Conservation (phyloP, 768 basidiomycete species). For the Boletus vinaceobasis region DNA sequence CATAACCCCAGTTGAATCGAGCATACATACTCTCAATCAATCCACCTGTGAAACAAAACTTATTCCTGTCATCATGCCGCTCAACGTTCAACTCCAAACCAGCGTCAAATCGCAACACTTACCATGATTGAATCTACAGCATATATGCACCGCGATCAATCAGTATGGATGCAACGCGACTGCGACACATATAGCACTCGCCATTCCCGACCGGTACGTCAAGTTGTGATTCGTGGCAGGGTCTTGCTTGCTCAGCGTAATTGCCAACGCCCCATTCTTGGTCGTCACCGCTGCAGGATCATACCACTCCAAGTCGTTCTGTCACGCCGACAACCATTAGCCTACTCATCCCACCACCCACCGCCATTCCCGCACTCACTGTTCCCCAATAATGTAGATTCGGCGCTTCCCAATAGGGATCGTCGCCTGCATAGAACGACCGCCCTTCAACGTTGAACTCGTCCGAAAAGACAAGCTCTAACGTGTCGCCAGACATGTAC, state of each 20-base stretch:
- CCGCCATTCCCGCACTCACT: conserved; percentile 31
- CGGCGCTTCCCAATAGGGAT: conserved; percentile 55
- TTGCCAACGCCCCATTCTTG: conserved; percentile 44
- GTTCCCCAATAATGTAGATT: conserved; percentile 68
- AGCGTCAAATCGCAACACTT: neutral
- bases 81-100: conserved; percentile 8
- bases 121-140: conserved; percentile 31
- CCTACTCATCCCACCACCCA: too few relatives aligned
- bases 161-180: conserved; percentile 17
- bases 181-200: conserved; percentile 5
- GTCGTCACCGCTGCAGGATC: conserved; percentile 54
- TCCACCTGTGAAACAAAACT: conserved; percentile 82
- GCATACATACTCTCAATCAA: conserved; percentile 46
- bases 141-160: conserved; percentile 17
- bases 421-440: conserved; percentile 66
- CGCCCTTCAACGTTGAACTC: conserved; percentile 77
- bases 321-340: conserved; percentile 8
- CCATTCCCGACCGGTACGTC: conserved; percentile 43
- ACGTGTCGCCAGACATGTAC: conserved; percentile 36
- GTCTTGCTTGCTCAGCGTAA: conserved; percentile 46
- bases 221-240: conserved; percentile 44
- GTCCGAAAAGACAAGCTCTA: conserved; percentile 70
- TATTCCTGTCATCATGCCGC: conserved; percentile 40
- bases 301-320: conserved; percentile 55
- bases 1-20: neutral